Conservation (phyloP, 805 yeast genomes). For the Starmerella potacharoeniae region DNA sequence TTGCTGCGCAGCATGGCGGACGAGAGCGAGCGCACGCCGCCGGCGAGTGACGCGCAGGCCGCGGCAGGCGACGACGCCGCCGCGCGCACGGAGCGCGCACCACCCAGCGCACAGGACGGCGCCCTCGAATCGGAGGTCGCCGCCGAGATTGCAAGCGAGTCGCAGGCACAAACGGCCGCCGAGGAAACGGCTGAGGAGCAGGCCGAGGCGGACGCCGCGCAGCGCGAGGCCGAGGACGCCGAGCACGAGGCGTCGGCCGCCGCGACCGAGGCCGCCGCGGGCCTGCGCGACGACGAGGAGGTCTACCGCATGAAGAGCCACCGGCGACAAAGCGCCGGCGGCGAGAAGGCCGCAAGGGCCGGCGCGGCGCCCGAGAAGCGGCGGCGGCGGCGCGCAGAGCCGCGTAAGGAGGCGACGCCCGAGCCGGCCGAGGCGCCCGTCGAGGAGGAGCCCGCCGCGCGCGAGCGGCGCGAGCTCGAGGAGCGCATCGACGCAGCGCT, state of each 20-base stretch:
- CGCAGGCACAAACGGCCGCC: no score
- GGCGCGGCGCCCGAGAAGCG: neutral
- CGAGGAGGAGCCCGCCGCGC: conserved; percentile 29
- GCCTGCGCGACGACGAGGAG: conserved; percentile 30
- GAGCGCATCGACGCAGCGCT: conserved; percentile 68
- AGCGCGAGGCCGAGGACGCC: conserved; percentile 13
- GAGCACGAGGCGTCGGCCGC: conserved; percentile 12
- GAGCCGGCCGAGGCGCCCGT: conserved; percentile 18
- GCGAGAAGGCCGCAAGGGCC: neutral
- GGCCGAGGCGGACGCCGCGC: conserved; percentile 14
- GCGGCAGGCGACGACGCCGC: conserved; percentile 1
- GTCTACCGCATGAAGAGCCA: conserved; percentile 32
- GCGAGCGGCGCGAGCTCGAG: conserved; percentile 67
- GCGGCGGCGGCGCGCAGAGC: neutral
- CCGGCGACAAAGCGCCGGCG: conserved; percentile 20
- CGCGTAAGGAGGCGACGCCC: conserved; percentile 10
- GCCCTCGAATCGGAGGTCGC: neutral
- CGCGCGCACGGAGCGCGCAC: neutral
- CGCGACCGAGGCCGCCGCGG: conserved; percentile 11
- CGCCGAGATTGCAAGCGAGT: conserved; percentile 4
- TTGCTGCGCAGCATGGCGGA: neutral
- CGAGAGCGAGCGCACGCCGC: neutral
- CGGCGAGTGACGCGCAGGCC: no score
- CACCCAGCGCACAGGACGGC: no score
- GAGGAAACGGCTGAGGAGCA: conserved; percentile 8